Evolutionary conservation across 192 early-diverging fungal species (phyloP).

Genomic region (Phlyctochytrium arcticum): DNA sequence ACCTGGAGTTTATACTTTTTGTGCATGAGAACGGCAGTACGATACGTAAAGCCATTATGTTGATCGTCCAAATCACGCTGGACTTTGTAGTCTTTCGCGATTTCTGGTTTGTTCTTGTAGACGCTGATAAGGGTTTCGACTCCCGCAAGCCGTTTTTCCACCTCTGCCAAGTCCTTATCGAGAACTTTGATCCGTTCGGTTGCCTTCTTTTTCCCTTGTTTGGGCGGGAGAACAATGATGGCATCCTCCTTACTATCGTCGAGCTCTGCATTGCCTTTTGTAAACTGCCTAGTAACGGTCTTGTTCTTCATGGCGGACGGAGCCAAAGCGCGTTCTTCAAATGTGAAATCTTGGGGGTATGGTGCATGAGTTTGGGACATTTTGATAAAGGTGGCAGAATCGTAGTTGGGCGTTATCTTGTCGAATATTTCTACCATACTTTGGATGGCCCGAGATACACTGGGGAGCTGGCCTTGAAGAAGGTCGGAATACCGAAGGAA

Average conservation of each 20-base stretch:
- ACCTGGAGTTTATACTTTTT: constrained; percentile 27
- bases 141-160: constrained; percentile 30
- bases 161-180: constrained; percentile 41
- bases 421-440: constrained; percentile 28
- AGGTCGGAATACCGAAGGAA: constrained; percentile 31
- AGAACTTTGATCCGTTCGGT: constrained; percentile 37
- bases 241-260: constrained; percentile 31
- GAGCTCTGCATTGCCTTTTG: constrained; percentile 6
- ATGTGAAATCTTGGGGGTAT: constrained; percentile 35
- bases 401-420: constrained; percentile 17
- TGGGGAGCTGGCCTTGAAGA: constrained; percentile 1
- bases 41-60: constrained; percentile 11
- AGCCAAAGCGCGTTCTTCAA: constrained; percentile 39
- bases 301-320: neutral
- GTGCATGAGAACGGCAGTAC: constrained; percentile 13
- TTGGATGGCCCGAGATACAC: constrained; percentile 10
- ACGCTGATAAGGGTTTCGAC: constrained; percentile 36
- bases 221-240: constrained; percentile 26
- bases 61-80: constrained; percentile 32
- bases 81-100: constrained; percentile 28
- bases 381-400: constrained; percentile 30
- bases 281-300: constrained; percentile 8
- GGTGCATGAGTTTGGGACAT: constrained; percentile 19
- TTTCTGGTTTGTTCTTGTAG: constrained; percentile 22
- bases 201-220: constrained; percentile 36